A percentile compares a stretch with the other conserved stretches of the same genome.
Evolutionary conservation across 345 rosid genomes (phyloP).

Genomic region (Abelmoschus esculentus): DNA sequence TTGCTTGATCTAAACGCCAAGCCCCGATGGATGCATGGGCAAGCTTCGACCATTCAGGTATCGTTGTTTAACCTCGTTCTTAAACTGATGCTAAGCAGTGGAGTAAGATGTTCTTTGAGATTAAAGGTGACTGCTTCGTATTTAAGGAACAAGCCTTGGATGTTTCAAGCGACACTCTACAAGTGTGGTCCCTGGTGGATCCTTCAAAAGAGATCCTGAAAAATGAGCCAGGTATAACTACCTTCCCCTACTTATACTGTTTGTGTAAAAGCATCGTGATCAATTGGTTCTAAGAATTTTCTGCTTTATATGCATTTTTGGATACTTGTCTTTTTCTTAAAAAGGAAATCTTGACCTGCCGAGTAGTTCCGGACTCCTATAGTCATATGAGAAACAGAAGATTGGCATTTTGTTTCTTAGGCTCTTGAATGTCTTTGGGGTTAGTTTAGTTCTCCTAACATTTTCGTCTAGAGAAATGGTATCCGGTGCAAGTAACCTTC

Average conservation of each 20-base stretch:
- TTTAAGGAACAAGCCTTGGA: conserved; percentile 42
- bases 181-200: conserved; percentile 50
- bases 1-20: conserved; percentile 64
- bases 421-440: background rate
- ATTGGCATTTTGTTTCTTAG: background rate
- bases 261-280: conserved; percentile 1
- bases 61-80: background rate
- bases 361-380: background rate
- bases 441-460: background rate
- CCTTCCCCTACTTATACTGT: background rate
- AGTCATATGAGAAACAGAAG: background rate
- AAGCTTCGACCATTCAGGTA: conserved; percentile 32
- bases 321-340: background rate
- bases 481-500: background rate
- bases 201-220: conserved; percentile 52
- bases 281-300: conserved; percentile 10
- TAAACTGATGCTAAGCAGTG: conserved; percentile 1
- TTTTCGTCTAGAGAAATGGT: background rate
- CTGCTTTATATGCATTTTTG: background rate
- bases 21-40: conserved; percentile 51
- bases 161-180: conserved; percentile 34
- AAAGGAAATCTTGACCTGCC: background rate
- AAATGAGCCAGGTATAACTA: conserved; percentile 43
- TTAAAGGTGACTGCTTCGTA: background rate
- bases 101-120: background rate